Evolutionary conservation across 2,329 filamentous ascomycete genomes (phyloP), one percentile per base, ranked within the genome.

Genomic region (Paecilomyces dactylethromorphus): DNA sequence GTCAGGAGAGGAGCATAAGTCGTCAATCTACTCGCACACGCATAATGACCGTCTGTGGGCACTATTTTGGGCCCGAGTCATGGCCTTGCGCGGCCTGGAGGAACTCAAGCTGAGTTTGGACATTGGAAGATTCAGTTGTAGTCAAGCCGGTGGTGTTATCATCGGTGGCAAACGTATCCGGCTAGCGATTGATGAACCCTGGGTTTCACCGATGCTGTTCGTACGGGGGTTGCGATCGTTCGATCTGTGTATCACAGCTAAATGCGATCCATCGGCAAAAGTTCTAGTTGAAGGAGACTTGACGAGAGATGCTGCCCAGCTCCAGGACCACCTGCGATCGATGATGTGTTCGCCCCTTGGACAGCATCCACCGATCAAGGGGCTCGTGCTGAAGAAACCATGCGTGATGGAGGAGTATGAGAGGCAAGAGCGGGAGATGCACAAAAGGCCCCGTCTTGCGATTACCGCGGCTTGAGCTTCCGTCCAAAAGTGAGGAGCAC

Each of bases 1-100:
- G 57, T 58, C 68, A 0, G 70, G 70, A 1, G 59, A 70, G 29
- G 67, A 68, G 33, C 67, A 68, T 45, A 62, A 60, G 18, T 61
- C 66, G 1, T 74, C 71, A 0, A 71, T 74, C 26, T 74, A 70
- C 60, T 65, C 69, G 1, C 70, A 74, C 58, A 74, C 72, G 3
- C 72, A 74, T 56, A 74, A 71, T 58, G 72, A 74, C 59, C 61
- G 55, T 8, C 61, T 74, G 3, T 74, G 72, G 72, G 56, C 54
- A 1, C 45, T 62, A 15, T 73, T 74, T 60, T 74, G 72, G 71
- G 53, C 53, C 0, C 56, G 62, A 1, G 68, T 73, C 0, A 62
- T 67, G 1, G 55, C 62, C 0, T 58, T 71, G 13, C 53, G 35
- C 0, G 60, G 59, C 1, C 62, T 73, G 11, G 51, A 58, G 5